Conservation (phyloP, 2,329 filamentous ascomycete genomes). For the Dothistroma septosporum region DNA sequence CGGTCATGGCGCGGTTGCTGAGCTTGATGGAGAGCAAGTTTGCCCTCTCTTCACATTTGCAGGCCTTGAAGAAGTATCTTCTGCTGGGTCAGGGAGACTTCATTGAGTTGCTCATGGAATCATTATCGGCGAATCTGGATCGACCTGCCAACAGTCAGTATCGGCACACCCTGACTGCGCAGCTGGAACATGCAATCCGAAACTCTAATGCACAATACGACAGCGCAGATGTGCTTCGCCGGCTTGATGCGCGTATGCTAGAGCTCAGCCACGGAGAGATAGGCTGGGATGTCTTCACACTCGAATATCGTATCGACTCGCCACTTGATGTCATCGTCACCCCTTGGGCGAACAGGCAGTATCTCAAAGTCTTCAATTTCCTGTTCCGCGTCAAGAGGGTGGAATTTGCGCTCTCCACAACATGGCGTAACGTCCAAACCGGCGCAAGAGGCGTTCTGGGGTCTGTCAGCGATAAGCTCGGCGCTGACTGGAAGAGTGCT, state of each 20-base stretch:
- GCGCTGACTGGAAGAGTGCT: slow-evolving; percentile 77
- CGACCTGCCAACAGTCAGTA: slow-evolving; percentile 96
- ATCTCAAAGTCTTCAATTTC: slow-evolving; percentile 98
- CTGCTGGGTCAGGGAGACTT: slow-evolving; percentile 95
- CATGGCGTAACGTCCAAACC: slow-evolving; percentile 95
- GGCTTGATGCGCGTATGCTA: slow-evolving; percentile 95
- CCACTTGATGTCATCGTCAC: slow-evolving; percentile 97
- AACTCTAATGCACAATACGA: slow-evolving; percentile 97
- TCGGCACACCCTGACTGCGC: slow-evolving; percentile 92
- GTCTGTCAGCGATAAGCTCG: slow-evolving; percentile 61
- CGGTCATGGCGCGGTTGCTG: slow-evolving; percentile 92
- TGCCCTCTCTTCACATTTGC: slow-evolving; percentile 85
- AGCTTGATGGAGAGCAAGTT: slow-evolving; percentile 94
- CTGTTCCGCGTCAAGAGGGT: slow-evolving; percentile 97
- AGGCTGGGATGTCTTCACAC: slow-evolving; percentile 97
- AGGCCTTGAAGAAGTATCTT: slow-evolving; percentile 90
- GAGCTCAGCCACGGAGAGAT: slow-evolving; percentile 95
- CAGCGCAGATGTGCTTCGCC: slow-evolving; percentile 80
- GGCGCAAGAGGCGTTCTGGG: slow-evolving; percentile 86
- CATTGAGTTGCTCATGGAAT: slow-evolving; percentile 95
- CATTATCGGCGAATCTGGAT: slow-evolving; percentile 84
- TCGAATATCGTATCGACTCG: slow-evolving; percentile 97
- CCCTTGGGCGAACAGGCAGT: slow-evolving; percentile 90
- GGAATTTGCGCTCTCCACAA: slow-evolving; percentile 84
- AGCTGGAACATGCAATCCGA: slow-evolving; percentile 93